Evolutionary conservation across 2,329 filamentous ascomycete genomes (phyloP).

Genomic region (Penicillium sp.): DNA sequence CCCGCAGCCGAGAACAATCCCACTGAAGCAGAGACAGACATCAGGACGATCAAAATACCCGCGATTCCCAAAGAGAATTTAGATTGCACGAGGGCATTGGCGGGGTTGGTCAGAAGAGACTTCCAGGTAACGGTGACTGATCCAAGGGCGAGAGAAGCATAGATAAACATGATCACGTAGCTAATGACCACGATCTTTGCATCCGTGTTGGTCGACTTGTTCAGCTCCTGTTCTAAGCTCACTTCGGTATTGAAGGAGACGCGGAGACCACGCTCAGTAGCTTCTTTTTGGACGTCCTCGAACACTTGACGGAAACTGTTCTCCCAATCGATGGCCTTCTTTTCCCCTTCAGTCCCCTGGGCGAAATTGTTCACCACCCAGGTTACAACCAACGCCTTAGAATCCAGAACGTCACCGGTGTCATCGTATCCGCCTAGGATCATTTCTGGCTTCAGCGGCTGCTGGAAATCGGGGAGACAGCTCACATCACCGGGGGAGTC

Average conservation of each 20-base stretch:
- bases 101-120: conserved; percentile 75
- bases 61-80: conserved; percentile 95
- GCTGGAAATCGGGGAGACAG: conserved; percentile 83
- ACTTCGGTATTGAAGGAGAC: conserved; percentile 94
- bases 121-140: conserved; percentile 75
- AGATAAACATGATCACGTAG: conserved; percentile 98
- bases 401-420: conserved; percentile 61
- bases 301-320: conserved; percentile 69
- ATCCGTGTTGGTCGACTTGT: conserved; percentile 97
- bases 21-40: conserved; percentile 95
- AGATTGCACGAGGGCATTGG: conserved; percentile 82
- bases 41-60: conserved; percentile 90
- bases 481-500: conserved; percentile 65
- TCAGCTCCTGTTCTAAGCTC: conserved; percentile 90
- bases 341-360: conserved; percentile 66
- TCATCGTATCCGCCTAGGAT: conserved; percentile 76
- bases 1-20: conserved; percentile 89
- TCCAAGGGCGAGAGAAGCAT: conserved; percentile 86
- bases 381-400: conserved; percentile 77
- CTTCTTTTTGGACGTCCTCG: conserved; percentile 74
- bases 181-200: conserved; percentile 95
- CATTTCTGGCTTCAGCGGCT: conserved; percentile 79
- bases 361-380: conserved; percentile 90
- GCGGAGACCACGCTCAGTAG: conserved; percentile 68
- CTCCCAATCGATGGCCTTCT: conserved; percentile 84